Percentiles rank a stretch among this genome's conserved stretches.
Conservation (phyloP, 371 early-diverging fungal species). For the Rhizopus sp. region DNA sequence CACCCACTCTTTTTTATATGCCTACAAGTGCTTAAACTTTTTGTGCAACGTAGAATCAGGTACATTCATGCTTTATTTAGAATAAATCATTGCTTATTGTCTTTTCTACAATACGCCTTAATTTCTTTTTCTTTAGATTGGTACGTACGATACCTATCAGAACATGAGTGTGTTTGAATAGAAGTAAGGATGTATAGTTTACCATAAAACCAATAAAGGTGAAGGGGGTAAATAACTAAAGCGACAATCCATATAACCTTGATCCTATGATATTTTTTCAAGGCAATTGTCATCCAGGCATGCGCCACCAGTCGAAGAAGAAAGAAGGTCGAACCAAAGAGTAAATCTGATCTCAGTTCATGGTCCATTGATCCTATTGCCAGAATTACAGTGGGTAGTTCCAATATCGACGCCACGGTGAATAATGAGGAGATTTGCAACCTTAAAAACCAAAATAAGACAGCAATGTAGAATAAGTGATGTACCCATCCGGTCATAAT, state of each 20-base stretch:
- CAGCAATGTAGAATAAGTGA: slow-evolving; percentile 49
- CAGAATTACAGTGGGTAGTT: slow-evolving; percentile 41
- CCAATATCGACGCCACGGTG: slow-evolving; percentile 34
- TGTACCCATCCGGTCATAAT: slow-evolving; percentile 58
- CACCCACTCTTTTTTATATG: too few relatives aligned
- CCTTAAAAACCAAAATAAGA: slow-evolving; percentile 31
- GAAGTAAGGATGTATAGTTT: not conserved
- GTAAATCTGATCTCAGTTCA: slow-evolving; percentile 31
- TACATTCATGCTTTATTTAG: too few relatives aligned
- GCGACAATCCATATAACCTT: slow-evolving; percentile 21
- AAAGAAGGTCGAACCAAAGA: slow-evolving; percentile 43
- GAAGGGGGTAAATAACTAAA: slow-evolving; percentile 34
- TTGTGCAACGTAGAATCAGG: too few relatives aligned
- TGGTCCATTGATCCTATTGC: slow-evolving; percentile 38
- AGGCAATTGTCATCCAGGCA: slow-evolving; percentile 38
- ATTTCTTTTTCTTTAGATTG: too few relatives aligned
- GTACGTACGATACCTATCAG: too few relatives aligned
- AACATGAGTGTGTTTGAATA: not conserved
- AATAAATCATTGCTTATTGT: too few relatives aligned
- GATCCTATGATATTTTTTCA: slow-evolving; percentile 22
- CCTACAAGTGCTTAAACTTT: too few relatives aligned
- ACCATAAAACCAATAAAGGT: slow-evolving; percentile 53
- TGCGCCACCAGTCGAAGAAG: slow-evolving; percentile 42
- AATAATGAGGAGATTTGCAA: slow-evolving; percentile 30
- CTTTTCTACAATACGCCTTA: too few relatives aligned